Conservation (phyloP, 495 filamentous ascomycete species). For the Aspergillus bridgeri region DNA sequence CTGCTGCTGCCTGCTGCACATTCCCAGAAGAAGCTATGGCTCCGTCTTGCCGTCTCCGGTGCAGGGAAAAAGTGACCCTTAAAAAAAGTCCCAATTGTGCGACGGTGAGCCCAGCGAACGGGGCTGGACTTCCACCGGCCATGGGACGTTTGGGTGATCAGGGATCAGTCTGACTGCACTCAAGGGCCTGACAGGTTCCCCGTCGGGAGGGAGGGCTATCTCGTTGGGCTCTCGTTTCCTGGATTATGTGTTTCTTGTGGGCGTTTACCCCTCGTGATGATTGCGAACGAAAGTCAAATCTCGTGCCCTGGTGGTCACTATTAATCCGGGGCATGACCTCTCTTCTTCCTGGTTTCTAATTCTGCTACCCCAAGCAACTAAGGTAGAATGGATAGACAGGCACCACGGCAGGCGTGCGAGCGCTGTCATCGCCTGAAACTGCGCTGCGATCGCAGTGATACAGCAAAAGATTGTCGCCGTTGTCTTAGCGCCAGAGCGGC, state of each 20-base stretch:
- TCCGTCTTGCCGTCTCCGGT: not conserved
- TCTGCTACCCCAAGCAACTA: not conserved
- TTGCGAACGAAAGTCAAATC: not conserved
- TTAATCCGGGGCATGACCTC: not conserved
- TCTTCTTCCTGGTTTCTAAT: too few relatives aligned
- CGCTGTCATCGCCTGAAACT: not conserved
- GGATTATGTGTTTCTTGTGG: not conserved
- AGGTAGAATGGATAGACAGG: not conserved
- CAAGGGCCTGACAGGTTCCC: not conserved
- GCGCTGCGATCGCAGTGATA: not conserved
- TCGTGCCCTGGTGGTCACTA: not conserved
- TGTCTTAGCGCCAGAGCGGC: not conserved
- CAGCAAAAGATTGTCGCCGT: not conserved
- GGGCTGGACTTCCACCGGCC: not conserved
- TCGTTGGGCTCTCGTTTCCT: not conserved
- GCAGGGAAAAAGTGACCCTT: not conserved
- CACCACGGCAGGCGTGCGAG: not conserved
- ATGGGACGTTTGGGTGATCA: not conserved
- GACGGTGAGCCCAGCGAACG: not conserved
- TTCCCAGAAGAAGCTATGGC: not conserved
- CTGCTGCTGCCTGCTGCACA: not conserved
- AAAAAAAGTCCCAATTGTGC: not conserved
- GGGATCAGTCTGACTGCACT: not conserved
- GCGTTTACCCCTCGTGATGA: not conserved
- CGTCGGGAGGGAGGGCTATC: not conserved